phyloP scores from a whole-genome alignment of 441 rosid genomes.

The Jatropha podagrica region DNA sequence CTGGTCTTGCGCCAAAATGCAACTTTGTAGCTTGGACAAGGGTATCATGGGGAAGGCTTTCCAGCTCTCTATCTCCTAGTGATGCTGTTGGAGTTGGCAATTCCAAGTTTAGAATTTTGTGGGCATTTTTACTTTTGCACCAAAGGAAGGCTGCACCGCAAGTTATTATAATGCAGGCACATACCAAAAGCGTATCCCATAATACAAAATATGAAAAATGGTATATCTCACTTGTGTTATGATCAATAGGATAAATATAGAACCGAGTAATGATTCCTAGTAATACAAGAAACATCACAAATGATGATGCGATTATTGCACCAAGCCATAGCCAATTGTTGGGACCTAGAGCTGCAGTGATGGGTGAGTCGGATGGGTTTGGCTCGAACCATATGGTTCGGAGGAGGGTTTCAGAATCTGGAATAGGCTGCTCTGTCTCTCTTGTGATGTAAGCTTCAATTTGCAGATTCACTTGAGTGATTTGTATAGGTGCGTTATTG shows the following conservation, averaged over 20 bases:
- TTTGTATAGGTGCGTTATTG: slow-evolving; percentile 30
- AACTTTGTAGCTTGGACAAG: slow-evolving; percentile 49
- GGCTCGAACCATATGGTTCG: slow-evolving; percentile 61
- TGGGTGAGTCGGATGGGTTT: slow-evolving; percentile 45
- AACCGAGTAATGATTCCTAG: slow-evolving; percentile 54
- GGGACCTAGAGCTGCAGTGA: slow-evolving; percentile 59
- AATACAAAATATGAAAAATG: slow-evolving; percentile 27
- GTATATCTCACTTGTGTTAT: slow-evolving; percentile 21
- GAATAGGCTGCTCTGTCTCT: slow-evolving; percentile 36
- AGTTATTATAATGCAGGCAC: slow-evolving; percentile 38
- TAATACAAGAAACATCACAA: slow-evolving; percentile 50
- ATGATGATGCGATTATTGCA: slow-evolving; percentile 59
- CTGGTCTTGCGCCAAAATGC: slow-evolving; percentile 68
- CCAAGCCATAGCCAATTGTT: slow-evolving; percentile 78
- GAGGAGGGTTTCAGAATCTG: slow-evolving; percentile 23
- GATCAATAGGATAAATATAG: slow-evolving; percentile 59
- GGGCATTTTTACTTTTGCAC: slow-evolving; percentile 39
- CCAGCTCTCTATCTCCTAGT: slow-evolving; percentile 33
- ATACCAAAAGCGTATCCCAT: slow-evolving; percentile 43
- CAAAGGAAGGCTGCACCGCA: slow-evolving; percentile 47
- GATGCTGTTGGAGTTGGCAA: slow-evolving; percentile 24
- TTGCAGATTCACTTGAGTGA: slow-evolving; percentile 45
- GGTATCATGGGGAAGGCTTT: slow-evolving; percentile 59
- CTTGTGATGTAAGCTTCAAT: slow-evolving; percentile 75
- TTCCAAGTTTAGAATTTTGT: slow-evolving; percentile 40